Conservation (phyloP, 192 early-diverging fungal species). For the Funneliformis geosporum region DNA sequence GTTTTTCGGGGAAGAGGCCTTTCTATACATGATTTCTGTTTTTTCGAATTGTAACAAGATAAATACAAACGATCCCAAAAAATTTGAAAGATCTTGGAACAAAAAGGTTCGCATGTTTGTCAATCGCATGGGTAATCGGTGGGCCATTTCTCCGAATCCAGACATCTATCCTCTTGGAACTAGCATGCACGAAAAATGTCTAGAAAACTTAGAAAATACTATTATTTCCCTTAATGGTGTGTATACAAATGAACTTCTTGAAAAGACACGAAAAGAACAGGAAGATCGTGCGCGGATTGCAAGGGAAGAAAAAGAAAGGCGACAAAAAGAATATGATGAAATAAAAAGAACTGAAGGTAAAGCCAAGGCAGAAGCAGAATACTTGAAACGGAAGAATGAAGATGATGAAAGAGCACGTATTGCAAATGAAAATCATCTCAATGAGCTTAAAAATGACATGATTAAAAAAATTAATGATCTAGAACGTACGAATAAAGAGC, state of each 20-base stretch:
- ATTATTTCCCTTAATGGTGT: neutral
- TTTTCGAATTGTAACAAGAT: neutral
- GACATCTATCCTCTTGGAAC: neutral
- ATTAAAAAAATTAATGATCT: neutral
- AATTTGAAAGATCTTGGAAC: neutral
- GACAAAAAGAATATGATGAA: neutral
- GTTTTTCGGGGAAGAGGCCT: neutral
- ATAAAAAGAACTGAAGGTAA: neutral
- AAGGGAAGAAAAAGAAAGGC: neutral
- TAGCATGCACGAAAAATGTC: neutral
- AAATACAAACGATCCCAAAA: neutral
- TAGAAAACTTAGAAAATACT: neutral
- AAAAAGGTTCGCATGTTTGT: neutral
- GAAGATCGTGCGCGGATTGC: neutral
- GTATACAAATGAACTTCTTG: neutral
- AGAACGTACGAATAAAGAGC: too few species aligned
- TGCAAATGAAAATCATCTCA: neutral
- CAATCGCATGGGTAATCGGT: neutral
- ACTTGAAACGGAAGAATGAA: too few species aligned
- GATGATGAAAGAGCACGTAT: neutral
- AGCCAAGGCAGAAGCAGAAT: too few species aligned
- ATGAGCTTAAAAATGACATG: neutral
- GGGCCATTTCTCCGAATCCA: conserved; percentile 6
- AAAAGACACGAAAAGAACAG: neutral
- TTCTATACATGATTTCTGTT: neutral